phyloP scores from a whole-genome alignment of 2,329 filamentous ascomycete genomes.

The Colletotrichum kahawae region DNA sequence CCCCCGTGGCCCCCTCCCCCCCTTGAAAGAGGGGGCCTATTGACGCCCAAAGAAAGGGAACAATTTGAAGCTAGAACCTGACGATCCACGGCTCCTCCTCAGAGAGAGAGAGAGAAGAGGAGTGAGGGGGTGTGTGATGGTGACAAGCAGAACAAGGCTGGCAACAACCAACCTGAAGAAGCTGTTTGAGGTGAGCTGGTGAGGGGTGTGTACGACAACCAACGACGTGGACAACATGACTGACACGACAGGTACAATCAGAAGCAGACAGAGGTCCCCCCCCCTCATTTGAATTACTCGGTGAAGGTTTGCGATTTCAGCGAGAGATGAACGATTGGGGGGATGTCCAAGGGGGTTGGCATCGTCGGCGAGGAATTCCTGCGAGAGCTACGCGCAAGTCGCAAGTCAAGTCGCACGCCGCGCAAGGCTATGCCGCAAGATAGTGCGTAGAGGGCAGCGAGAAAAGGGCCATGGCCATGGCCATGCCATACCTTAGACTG shows the following conservation, averaged over 20 bases:
- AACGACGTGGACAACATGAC: no score
- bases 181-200: background rate
- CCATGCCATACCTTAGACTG: background rate
- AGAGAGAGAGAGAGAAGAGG: background rate
- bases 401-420: background rate
- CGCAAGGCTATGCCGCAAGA: background rate
- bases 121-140: background rate
- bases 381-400: background rate
- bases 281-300: background rate
- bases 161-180: background rate
- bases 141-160: background rate
- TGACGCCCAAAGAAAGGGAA: background rate
- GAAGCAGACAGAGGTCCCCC: background rate
- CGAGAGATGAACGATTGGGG: background rate
- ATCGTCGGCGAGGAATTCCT: background rate
- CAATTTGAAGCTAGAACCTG: background rate
- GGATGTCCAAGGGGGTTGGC: background rate
- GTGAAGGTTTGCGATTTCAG: conserved; percentile 9
- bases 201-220: conserved; percentile 3
- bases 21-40: background rate
- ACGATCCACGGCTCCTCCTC: background rate
- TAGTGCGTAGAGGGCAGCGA: background rate
- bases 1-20: background rate
- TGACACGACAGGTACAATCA: background rate
- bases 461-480: background rate